phyloP scores from a whole-genome alignment of 139 green algal species.

The Raphidocelis subcapitata region DNA sequence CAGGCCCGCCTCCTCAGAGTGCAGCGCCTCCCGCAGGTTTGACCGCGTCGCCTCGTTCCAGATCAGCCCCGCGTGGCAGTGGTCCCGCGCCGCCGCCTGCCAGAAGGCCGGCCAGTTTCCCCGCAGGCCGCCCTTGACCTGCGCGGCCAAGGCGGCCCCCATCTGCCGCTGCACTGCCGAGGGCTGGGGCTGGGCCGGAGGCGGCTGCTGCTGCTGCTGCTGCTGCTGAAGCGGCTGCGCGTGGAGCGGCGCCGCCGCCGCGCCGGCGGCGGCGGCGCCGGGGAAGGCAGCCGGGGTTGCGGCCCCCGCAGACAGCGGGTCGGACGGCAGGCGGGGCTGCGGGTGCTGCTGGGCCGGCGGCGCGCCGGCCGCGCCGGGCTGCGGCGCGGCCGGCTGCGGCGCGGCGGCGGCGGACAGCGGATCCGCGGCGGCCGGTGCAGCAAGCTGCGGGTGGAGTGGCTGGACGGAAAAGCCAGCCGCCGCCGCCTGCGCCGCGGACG shows the following conservation, averaged over 20 bases:
- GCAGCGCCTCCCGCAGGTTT: constrained; percentile 87
- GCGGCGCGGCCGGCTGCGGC: too few species aligned
- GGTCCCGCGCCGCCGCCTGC: constrained; percentile 59
- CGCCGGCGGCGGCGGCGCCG: not conserved
- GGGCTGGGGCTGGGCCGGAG: not conserved
- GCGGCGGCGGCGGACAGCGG: too few species aligned
- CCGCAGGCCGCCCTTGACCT: constrained; percentile 31
- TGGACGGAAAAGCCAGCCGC: too few species aligned
- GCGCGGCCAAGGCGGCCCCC: not conserved
- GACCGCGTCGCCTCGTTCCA: constrained; percentile 84
- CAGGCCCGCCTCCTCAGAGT: constrained; percentile 65
- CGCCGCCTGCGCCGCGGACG: too few species aligned
- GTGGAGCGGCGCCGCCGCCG: not conserved
- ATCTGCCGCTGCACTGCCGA: not conserved
- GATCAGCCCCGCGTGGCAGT: constrained; percentile 82
- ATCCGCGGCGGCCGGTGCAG: too few species aligned
- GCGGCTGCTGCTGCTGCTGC: not conserved
- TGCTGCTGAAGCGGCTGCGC: not conserved
- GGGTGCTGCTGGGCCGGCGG: too few species aligned
- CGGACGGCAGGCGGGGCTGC: too few species aligned
- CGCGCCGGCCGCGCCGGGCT: too few species aligned
- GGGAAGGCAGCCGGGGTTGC: not conserved
- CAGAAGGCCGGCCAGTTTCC: constrained; percentile 88
- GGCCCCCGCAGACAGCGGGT: too few species aligned
- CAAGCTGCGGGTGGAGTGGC: too few species aligned